A percentile compares a stretch with the other conserved stretches of the same genome.
These are phyloP conservation scores for Solanum clarkiae DNA, from an alignment of 257 asterid genomes.

Conservation along the genomic window DNA sequence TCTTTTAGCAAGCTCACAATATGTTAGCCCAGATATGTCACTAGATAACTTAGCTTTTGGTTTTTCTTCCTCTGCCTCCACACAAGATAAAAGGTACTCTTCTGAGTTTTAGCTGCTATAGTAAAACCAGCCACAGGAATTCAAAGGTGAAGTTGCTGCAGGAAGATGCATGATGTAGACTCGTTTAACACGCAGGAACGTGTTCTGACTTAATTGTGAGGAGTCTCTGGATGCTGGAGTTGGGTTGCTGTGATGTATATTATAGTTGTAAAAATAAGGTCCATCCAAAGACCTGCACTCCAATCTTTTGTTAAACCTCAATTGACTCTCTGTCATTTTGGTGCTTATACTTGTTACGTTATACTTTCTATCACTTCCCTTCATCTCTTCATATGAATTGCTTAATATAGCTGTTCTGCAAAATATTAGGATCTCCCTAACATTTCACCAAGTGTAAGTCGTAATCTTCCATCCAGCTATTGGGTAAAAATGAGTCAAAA, in stretches of 20 bases:
- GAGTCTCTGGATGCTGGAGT: conserved; percentile 18
- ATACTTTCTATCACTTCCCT: too few relatives aligned
- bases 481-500: background rate
- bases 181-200: background rate
- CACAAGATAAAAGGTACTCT: background rate
- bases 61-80: background rate
- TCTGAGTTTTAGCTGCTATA: conserved; percentile 2
- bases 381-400: background rate
- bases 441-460: background rate
- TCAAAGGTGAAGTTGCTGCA: conserved; percentile 1
- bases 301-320: conserved; percentile 13
- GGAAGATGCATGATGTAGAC: background rate
- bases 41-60: background rate
- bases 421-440: background rate
- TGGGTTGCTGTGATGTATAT: conserved; percentile 48
- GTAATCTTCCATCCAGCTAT: background rate
- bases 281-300: conserved; percentile 54
- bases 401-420: background rate
- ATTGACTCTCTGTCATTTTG: background rate
- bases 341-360: background rate
- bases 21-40: background rate
- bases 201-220: conserved; percentile 4
- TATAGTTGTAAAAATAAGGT: conserved; percentile 41
- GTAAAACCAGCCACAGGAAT: conserved; percentile 1
- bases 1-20: background rate